phyloP scores from a whole-genome alignment of 495 filamentous ascomycete species.

The Beverwykella pulmonaria region DNA sequence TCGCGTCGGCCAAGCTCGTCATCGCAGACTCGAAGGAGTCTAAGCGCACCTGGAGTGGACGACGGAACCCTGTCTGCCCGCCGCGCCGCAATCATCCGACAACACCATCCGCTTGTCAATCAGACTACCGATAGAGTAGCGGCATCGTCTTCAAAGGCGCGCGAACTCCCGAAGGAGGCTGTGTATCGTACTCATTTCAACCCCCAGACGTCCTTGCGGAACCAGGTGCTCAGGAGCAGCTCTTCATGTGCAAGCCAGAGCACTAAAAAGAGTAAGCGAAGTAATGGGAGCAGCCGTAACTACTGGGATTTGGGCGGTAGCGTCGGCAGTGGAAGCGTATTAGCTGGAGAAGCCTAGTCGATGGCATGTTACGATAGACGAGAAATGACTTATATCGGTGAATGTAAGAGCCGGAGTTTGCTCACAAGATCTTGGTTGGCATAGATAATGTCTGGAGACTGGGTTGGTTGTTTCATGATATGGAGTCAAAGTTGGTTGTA shows the following conservation, averaged over 20 bases:
- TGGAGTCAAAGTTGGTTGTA: neutral
- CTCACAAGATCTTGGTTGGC: neutral
- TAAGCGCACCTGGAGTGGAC: slow-evolving; percentile 37
- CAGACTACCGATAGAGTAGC: slow-evolving; percentile 15
- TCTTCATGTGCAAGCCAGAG: slow-evolving; percentile 79
- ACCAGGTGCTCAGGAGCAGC: slow-evolving; percentile 58
- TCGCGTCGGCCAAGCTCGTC: slow-evolving; percentile 28
- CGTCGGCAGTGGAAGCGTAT: slow-evolving; percentile 73
- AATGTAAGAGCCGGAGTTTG: neutral
- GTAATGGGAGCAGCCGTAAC: slow-evolving; percentile 66
- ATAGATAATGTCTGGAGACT: no score
- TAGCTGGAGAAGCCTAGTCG: slow-evolving; percentile 69
- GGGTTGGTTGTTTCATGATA: no score
- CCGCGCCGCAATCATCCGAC: slow-evolving; percentile 78
- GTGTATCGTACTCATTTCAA: slow-evolving; percentile 45
- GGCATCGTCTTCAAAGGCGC: slow-evolving; percentile 44
- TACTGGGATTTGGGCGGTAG: slow-evolving; percentile 89
- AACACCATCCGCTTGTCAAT: slow-evolving; percentile 68
- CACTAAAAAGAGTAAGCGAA: slow-evolving; percentile 61
- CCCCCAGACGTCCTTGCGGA: slow-evolving; percentile 45
- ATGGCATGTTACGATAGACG: neutral
- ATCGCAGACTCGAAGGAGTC: neutral
- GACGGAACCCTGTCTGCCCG: slow-evolving; percentile 61
- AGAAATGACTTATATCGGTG: neutral
- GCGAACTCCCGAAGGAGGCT: slow-evolving; percentile 54